Evolutionary conservation across 2,329 filamentous ascomycete species (phyloP).

Genomic region (Sclerotinia borealis): DNA sequence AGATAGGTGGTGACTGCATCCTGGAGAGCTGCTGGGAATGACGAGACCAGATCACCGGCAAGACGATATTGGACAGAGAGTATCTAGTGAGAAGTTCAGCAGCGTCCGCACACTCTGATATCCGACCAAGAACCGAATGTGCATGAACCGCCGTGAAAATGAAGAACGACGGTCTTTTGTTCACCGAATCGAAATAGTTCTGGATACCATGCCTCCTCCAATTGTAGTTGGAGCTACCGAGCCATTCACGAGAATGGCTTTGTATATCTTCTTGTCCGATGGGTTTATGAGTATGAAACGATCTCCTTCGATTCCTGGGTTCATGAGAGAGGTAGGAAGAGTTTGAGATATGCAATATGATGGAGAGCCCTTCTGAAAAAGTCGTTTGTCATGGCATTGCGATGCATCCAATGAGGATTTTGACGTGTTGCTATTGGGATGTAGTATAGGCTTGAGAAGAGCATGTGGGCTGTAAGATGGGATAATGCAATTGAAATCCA

Average conservation of each 20-base stretch:
- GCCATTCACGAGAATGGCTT: background rate
- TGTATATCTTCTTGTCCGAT: background rate
- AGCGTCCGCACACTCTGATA: constrained; percentile 30
- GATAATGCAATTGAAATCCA: background rate
- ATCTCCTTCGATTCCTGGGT: background rate
- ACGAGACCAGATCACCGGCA: constrained; percentile 36
- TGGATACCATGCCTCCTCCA: constrained; percentile 30
- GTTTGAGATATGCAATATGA: background rate
- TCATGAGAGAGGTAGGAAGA: background rate
- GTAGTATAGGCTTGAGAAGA: background rate
- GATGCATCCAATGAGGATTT: background rate
- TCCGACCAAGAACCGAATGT: constrained; percentile 38
- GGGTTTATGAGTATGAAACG: background rate
- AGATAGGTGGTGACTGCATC: constrained; percentile 42
- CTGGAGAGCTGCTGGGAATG: constrained; percentile 45
- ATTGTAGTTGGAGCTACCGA: background rate
- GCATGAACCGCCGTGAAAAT: constrained; percentile 44
- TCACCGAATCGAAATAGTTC: background rate
- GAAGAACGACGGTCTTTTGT: constrained; percentile 34
- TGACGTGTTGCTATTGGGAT: background rate
- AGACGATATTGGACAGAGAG: constrained; percentile 44
- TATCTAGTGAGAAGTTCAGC: constrained; percentile 34
- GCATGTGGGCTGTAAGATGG: background rate
- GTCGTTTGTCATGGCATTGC: background rate
- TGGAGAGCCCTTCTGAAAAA: background rate